phyloP scores from a whole-genome alignment of 306 rosid genomes.

The Cicer pinnatifidum region DNA sequence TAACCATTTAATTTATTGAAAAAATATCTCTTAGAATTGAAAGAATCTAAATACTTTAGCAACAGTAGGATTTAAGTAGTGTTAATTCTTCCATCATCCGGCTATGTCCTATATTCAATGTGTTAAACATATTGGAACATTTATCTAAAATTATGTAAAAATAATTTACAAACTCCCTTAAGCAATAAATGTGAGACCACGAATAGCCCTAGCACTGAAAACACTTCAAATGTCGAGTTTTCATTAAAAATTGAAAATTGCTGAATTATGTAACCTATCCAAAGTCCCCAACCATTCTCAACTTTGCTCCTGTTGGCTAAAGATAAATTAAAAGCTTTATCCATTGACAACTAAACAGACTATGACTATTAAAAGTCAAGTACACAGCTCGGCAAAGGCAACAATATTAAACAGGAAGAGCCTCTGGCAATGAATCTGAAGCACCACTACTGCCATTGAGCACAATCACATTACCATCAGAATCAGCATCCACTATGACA shows the following conservation, averaged over 20 bases:
- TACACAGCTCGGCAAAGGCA: conserved; percentile 41
- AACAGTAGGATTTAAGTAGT: not conserved
- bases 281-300: not conserved
- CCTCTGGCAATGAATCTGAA: conserved; percentile 61
- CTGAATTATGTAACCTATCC: conserved; percentile 15
- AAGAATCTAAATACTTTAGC: not conserved
- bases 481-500: conserved; percentile 85
- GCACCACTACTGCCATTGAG: conserved; percentile 82
- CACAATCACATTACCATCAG: conserved; percentile 90
- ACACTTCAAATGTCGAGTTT: conserved; percentile 3
- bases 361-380: conserved; percentile 31
- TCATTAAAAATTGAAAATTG: conserved; percentile 28
- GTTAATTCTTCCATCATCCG: not conserved
- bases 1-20: no score
- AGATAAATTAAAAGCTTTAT: conserved; percentile 43
- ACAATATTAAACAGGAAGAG: conserved; percentile 55
- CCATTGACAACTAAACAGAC: conserved; percentile 46
- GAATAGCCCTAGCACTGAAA: not conserved
- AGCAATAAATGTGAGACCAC: not conserved
- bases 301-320: conserved; percentile 32
- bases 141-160: conserved; percentile 8
- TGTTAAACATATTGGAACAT: not conserved
- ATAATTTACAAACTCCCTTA: not conserved
- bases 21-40: no score
- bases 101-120: not conserved